Conservation (phyloP, 306 rosid species). For the Trifolium repens region DNA sequence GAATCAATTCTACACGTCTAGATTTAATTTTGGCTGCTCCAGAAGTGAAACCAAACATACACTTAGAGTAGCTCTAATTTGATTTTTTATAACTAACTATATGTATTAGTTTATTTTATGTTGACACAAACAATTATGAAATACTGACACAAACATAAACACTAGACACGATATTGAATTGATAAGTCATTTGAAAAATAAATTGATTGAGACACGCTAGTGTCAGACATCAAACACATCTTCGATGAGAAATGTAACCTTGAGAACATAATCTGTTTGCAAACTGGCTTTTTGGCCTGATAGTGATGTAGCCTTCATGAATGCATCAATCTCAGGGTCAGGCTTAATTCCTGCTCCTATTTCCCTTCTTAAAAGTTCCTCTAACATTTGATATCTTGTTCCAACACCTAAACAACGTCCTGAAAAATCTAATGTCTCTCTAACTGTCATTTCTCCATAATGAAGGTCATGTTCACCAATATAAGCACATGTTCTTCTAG, state of each 20-base stretch:
- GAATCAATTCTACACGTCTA: no score
- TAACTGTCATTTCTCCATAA: constrained; percentile 77
- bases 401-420: constrained; percentile 79
- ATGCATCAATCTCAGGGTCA: constrained; percentile 72
- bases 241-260: constrained; percentile 20
- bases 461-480: constrained; percentile 59
- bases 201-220: no score
- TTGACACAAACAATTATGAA: no score
- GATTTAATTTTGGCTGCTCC: no score
- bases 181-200: no score
- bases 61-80: no score
- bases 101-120: no score
- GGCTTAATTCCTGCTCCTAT: constrained; percentile 70
- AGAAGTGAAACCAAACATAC: no score
- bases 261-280: constrained; percentile 67
- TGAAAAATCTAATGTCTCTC: constrained; percentile 75
- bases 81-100: no score
- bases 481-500: constrained; percentile 52
- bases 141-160: no score
- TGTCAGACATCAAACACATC: background rate
- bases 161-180: no score
- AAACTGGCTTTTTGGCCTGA: constrained; percentile 65
- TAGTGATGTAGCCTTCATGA: constrained; percentile 73
- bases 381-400: constrained; percentile 66
- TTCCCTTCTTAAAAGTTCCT: constrained; percentile 70